phyloP scores from a whole-genome alignment of 257 asterid genomes.

The Apocynum venetum region DNA sequence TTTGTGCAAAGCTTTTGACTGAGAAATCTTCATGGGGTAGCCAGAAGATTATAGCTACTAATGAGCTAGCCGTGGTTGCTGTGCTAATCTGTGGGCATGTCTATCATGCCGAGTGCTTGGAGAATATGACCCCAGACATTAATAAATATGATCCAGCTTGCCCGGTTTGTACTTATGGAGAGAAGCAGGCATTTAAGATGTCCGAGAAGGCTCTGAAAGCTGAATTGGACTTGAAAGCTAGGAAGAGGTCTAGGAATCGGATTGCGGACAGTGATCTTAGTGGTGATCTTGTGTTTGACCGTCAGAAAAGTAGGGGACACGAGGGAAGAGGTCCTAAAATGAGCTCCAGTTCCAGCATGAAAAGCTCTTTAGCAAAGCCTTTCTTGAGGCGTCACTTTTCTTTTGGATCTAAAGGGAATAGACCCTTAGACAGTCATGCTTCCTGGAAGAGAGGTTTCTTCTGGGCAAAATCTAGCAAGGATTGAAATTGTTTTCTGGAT shows the following conservation, averaged over 20 bases:
- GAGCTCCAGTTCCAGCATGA: slow-evolving; percentile 71
- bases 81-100: slow-evolving; percentile 86
- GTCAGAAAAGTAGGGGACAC: slow-evolving; percentile 42
- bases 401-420: slow-evolving; percentile 55
- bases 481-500: slow-evolving; percentile 30
- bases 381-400: slow-evolving; percentile 79
- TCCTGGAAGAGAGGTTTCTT: slow-evolving; percentile 46
- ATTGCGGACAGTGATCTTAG: slow-evolving; percentile 58
- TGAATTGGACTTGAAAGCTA: slow-evolving; percentile 64
- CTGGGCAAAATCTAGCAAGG: slow-evolving; percentile 75
- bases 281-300: slow-evolving; percentile 41
- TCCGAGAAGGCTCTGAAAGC: slow-evolving; percentile 79
- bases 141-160: slow-evolving; percentile 82
- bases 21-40: slow-evolving; percentile 67
- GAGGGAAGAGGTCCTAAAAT: slow-evolving; percentile 51
- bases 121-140: slow-evolving; percentile 78
- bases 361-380: slow-evolving; percentile 53
- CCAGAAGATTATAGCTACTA: slow-evolving; percentile 55
- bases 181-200: slow-evolving; percentile 69
- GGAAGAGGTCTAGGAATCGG: slow-evolving; percentile 53
- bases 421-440: slow-evolving; percentile 47
- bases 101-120: slow-evolving; percentile 94
- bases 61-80: slow-evolving; percentile 82
- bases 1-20: slow-evolving; percentile 67
- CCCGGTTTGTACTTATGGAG: slow-evolving; percentile 91